Base-by-base conservation (phyloP, 345 rosid species). In the Punica granatum region DNA sequence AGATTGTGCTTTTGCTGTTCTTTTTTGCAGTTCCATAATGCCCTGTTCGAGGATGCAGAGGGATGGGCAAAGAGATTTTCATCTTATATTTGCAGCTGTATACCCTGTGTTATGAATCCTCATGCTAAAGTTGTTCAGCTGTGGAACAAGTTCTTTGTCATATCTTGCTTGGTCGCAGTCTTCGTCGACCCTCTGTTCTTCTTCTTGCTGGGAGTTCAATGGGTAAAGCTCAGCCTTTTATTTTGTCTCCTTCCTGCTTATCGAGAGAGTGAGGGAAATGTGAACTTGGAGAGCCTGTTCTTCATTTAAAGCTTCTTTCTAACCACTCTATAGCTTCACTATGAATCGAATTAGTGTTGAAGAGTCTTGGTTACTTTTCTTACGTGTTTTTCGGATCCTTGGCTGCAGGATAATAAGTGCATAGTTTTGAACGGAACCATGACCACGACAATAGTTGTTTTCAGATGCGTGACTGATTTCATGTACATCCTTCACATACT, bases 151-250 rank as follows among this genome's bases (percentile, higher is more conserved):
- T 83, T 84, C 72, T 88, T 88, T 74, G 87, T 85, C 49, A 74
- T 88, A 69, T 83, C 87, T 26, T 90, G 88, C 76, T 75, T 85
- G 82, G 69, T 85, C 73, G 96, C 96, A 37, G 83, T 92, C 72
- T 87, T 92, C 46, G 61, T 89, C 0, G 98, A 92, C 68, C 98
- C 98, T 0, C 75, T 89, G 66, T 92, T 89, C 81, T 88, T 92
- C 88, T 85, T 92, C 81, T 67, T 88, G 81, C 77, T 89, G 30
- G 73, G 76, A 54, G 86, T 73, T 64, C 64, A 73, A 18, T 4
- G 81, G 87, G 98, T 92, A 79, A 67, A 41, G 26, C 66, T 58
- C 60, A 44, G 13, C 25, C 16, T 30, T 34, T 28, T 44, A 31
- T 44, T 31, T 48, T 8, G 1, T 9, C n/a, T 33, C 39, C 37